Percentiles rank a stretch among this genome's conserved stretches.
phyloP scores from a whole-genome alignment of 2,329 filamentous ascomycete genomes.

The Pseudogymnoascus sp. region DNA sequence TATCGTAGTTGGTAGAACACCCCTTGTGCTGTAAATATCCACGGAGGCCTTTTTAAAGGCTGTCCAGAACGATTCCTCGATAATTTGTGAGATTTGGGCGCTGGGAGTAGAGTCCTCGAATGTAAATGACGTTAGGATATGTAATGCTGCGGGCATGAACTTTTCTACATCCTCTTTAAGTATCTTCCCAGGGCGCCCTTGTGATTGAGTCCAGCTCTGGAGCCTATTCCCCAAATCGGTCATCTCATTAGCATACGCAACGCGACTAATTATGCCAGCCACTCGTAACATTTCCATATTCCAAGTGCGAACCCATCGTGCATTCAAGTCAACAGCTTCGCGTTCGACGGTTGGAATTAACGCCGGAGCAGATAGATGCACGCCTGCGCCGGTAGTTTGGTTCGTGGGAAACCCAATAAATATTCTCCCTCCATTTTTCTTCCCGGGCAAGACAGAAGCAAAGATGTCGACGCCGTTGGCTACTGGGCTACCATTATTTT shows the following conservation, averaged over 20 bases:
- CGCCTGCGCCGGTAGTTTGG: constrained; percentile 87
- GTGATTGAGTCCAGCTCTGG: constrained; percentile 35
- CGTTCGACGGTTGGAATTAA: constrained; percentile 96
- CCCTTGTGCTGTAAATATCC: constrained; percentile 80
- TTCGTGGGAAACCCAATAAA: constrained; percentile 98
- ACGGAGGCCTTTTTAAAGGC: constrained; percentile 75
- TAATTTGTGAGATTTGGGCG: constrained; percentile 69
- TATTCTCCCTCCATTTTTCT: constrained; percentile 71
- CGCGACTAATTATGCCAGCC: constrained; percentile 79
- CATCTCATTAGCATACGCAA: constrained; percentile 88
- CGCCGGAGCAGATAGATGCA: constrained; percentile 91
- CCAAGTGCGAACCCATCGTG: constrained; percentile 89
- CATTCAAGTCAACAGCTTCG: constrained; percentile 94
- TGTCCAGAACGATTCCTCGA: constrained; percentile 95
- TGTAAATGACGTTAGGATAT: constrained; percentile 79
- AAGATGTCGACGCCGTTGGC: constrained; percentile 70
- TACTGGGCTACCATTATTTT: constrained; percentile 35
- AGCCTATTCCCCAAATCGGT: constrained; percentile 58
- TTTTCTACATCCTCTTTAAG: constrained; percentile 55
- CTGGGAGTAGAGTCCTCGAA: constrained; percentile 88
- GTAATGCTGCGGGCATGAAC: constrained; percentile 69
- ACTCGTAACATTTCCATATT: constrained; percentile 88
- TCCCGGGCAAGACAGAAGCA: constrained; percentile 78
- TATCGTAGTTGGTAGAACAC: constrained; percentile 73
- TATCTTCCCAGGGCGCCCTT: constrained; percentile 40